Evolutionary conservation across 106 monocot genomes (phyloP), one percentile per base, ranked within the genome.

Genomic region (Gastrodia elata): DNA sequence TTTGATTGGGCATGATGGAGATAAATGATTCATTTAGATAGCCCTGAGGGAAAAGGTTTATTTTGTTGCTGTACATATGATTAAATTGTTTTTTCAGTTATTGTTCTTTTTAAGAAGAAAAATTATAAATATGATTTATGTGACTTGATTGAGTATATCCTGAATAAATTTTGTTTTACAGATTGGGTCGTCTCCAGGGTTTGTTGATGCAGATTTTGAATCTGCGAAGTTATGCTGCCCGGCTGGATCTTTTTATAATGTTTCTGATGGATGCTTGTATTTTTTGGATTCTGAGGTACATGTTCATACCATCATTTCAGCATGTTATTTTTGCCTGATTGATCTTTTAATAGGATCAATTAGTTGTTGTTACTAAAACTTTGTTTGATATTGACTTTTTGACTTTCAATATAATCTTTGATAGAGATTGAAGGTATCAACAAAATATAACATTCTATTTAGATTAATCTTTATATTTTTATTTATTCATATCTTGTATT

Each of bases 141-240:
- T 44, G 43, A 11, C 32, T 2, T 61, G 22, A 67, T 36, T 67
- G 67, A 35, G 0, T 35, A 13, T 8, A 38, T 26, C 1, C 4
- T 69, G 1, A 8, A 69, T 69, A 69, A 24, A 42, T 67, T 52
- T 68, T 49, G 37, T 67, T 68, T 80, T 80, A 52, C 79, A 97
- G 96, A 97, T 97, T 76, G 96, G 96, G 49, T 97, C 84, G 52
- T 86, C 87, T 64, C 86, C 85, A 20, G 96, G 96, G 64, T 90
- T 90, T 64, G 96, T 84, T 71, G 96, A 97, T 84, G 88, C 92
- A 65, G 96, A 88, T 71, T 97, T 97, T 88, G 90, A 92, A 79
- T 86, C 74, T 65, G 84, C 92, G 6, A 87, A 92, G 52, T 78
- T 97, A 40, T 77, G 80, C 10, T 84, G 87, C 11, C 96, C 96